Percentiles rank a stretch among this genome's conserved stretches.
These are phyloP conservation scores for Termitomyces sp. DNA, from an alignment of 768 basidiomycete species.

Conservation along the genomic window DNA sequence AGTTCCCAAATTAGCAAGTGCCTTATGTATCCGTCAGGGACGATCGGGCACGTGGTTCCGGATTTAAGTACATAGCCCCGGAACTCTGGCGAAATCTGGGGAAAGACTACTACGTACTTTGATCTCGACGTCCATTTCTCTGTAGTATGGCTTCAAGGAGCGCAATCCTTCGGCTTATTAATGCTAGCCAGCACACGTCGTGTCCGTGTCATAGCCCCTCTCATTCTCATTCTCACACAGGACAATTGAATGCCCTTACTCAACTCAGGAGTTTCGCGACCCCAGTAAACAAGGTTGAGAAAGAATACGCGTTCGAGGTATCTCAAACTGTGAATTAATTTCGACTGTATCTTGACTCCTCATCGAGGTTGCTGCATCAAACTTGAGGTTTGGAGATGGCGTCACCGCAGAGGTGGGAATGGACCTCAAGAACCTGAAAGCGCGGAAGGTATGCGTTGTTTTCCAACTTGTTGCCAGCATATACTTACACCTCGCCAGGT, in stretches of 20 bases:
- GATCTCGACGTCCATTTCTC: conserved; percentile 4
- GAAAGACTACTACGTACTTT: conserved; percentile 1
- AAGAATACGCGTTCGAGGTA: conserved; percentile 92
- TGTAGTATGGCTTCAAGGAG: conserved; percentile 51
- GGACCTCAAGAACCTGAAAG: conserved; percentile 93
- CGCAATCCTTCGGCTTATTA: conserved; percentile 71
- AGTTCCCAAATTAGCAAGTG: not conserved
- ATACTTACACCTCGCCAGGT: conserved; percentile 48
- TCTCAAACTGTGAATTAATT: conserved; percentile 4
- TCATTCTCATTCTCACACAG: conserved; percentile 36
- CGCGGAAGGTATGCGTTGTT: conserved; percentile 57
- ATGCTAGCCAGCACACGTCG: conserved; percentile 63
- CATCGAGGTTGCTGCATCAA: conserved; percentile 75
- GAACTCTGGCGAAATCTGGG: conserved; percentile 1
- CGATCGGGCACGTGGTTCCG: conserved; percentile 10
- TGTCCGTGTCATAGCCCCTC: conserved; percentile 81
- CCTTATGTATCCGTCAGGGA: conserved; percentile 1
- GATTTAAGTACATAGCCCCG: not conserved
- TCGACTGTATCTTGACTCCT: not conserved
- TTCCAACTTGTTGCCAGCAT: not conserved
- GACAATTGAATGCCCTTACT: conserved; percentile 44
- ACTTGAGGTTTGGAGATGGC: conserved; percentile 86
- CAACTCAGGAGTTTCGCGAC: conserved; percentile 75
- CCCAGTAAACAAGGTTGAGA: conserved; percentile 67
- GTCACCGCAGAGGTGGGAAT: conserved; percentile 90